Evolutionary conservation across 257 asterid genomes (phyloP), one percentile per base, ranked within the genome.

Genomic region (Galeopsis tetrahit): DNA sequence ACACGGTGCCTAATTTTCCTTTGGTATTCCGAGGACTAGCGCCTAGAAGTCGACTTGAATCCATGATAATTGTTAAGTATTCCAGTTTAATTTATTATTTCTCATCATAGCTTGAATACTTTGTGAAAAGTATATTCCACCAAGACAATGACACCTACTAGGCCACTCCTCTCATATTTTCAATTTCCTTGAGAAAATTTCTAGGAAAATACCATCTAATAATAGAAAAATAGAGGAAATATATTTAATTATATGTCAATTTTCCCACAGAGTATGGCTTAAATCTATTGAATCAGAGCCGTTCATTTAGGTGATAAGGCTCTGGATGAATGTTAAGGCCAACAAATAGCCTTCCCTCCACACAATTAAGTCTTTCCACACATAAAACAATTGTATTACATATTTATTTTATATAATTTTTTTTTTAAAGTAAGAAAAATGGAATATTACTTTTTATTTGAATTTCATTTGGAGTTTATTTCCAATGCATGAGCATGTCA

Each of bases 391-490:
- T 59, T 10, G 34, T 39, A 13, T 44, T 2, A 11, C 10, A 10
- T 44, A 4, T 44, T 2, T 44, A 44, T 11, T 21, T 21, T 11
- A 44, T 14, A 53, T n/a, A n/a, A n/a, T n/a, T n/a, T n/a, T n/a
- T n/a, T n/a, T n/a, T n/a, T n/a, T n/a, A n/a, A 28, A 68, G 58
- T 4, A 69, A 44, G 34, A 64, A 7, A 69, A 34, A 49, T 11
- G 35, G 66, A 58, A 79, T 39, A 68, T 79, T 58, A 32, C 28
- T 14, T 21, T 73, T 53, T 73, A 80, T 75, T 65, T 77, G 77
- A 61, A 66, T 77, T 78, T 77, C 78, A 82, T 82, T 75, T 79
- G 40, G 28, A 10, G n/a, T 75, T 40, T 46, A 79, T 79, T 82
- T 82, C 11, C n/a, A 66, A 34, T 28, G 81, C 83, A 81, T 77